A percentile compares a stretch with the other conserved stretches of the same genome.
phyloP scores from a whole-genome alignment of 139 green algal species.

The Gonium pectorale region DNA sequence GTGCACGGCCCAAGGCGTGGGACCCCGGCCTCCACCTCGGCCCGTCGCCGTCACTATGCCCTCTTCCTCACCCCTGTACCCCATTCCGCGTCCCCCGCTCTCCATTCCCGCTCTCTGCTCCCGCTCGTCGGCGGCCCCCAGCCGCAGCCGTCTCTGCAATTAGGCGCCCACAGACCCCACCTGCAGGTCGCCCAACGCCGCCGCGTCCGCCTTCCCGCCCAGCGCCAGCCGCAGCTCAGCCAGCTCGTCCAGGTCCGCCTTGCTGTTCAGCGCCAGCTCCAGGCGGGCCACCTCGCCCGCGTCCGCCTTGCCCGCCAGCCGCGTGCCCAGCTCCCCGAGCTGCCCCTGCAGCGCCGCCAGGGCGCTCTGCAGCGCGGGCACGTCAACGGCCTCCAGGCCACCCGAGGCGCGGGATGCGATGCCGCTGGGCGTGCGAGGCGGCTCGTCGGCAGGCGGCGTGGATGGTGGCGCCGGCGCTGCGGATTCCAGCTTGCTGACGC shows the following conservation, averaged over 20 bases:
- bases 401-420: not conserved
- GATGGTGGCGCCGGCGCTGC: not conserved
- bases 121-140: no score
- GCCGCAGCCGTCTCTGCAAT: no score
- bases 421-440: no score
- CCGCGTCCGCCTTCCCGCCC: conserved; percentile 29
- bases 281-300: not conserved
- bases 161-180: not conserved
- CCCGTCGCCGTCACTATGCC: no score
- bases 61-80: no score
- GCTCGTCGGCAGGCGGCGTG: no score
- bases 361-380: not conserved
- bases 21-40: no score
- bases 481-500: not conserved
- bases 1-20: no score
- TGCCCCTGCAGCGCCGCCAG: conserved; percentile 24
- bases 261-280: conserved; percentile 37
- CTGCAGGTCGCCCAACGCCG: conserved; percentile 33
- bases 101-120: not conserved
- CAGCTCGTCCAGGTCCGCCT: conserved; percentile 44
- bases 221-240: conserved; percentile 19
- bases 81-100: not conserved
- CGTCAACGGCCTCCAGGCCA: not conserved
- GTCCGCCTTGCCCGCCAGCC: conserved; percentile 42
- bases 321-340: conserved; percentile 23